Evolutionary conservation across 495 filamentous ascomycete species (phyloP), one percentile per base, ranked within the genome.

Genomic region (Oidiodendron maius): DNA sequence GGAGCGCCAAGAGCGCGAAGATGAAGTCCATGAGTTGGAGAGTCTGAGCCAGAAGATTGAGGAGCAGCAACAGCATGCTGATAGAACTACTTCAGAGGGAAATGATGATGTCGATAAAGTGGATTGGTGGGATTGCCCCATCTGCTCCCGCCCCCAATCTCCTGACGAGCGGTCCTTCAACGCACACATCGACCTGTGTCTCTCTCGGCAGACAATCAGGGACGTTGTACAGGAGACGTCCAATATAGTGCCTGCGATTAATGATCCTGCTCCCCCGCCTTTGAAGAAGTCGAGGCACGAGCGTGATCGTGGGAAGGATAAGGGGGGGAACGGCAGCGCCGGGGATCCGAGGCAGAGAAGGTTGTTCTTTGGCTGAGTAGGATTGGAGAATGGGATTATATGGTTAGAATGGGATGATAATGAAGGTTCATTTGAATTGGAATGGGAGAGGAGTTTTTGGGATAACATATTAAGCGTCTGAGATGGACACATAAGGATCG

Each of bases 181-280:
- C 54, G 82, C 84, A 42, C 94, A 99, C 64, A 85, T 99, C 39
- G 94, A 99, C 60, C 81, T 87, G 17, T 99, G 93, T 66, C 76
- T 99, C 6, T 96, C 90, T 2, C 70, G 80, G 38, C 79, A 84
- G 61, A 86, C 87, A 0, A 98, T 98, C 52, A 83, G 82, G 35
- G 87, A 96, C 58, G 86, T 77, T 0, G 82, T 86, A 5, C 80
- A 86, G 47, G 76, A 75, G 41, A 56, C 52, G 1, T n/a, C 53
- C 1, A 43, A 8, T 5, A 30, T 37, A 22, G 20, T 41, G 2
- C 21, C 25, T 11, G 40, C 42, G 12, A 49, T 53, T 1, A 30
- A 50, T 22, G 48, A 46, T 9, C 50, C 57, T 4, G 38, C 40
- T n/a, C 45, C 40, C 1, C 56, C 56, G 39, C 56, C 40, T 32